Conservation (phyloP, 2,329 filamentous ascomycete genomes). For the Nigrospora osmanthi region DNA sequence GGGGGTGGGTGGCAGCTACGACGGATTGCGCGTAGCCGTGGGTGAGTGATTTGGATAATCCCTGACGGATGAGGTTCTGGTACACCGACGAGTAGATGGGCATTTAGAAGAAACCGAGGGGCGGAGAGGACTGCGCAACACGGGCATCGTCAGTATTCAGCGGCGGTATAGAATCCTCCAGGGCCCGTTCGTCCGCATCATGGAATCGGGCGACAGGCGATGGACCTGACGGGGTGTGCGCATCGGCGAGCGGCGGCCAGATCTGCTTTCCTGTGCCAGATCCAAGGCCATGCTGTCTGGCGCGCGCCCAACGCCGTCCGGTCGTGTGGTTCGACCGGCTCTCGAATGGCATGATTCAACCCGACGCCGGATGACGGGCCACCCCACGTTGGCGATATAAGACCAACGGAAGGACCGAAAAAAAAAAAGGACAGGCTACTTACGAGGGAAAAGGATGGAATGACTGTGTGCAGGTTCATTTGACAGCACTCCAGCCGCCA, state of each 20-base stretch:
- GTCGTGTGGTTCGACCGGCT: background rate
- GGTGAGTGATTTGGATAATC: slow-evolving; percentile 92
- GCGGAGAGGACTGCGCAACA: slow-evolving; percentile 41
- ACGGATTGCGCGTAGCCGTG: slow-evolving; percentile 98
- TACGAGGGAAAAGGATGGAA: slow-evolving; percentile 56
- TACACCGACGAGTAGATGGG: slow-evolving; percentile 63
- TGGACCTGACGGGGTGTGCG: no score
- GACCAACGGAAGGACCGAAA: background rate
- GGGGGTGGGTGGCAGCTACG: slow-evolving; percentile 81
- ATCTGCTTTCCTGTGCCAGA: no score
- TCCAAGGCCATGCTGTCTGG: no score
- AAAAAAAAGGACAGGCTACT: slow-evolving; percentile 21
- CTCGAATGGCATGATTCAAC: background rate
- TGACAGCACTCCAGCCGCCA: slow-evolving; percentile 81
- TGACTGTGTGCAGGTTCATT: slow-evolving; percentile 90
- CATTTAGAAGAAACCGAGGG: slow-evolving; percentile 80
- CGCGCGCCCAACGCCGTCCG: no score
- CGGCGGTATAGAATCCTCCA: background rate
- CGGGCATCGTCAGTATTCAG: slow-evolving; percentile 5
- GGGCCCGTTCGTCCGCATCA: background rate
- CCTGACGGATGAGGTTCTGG: slow-evolving; percentile 87
- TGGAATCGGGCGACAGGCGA: no score
- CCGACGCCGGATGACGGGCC: background rate
- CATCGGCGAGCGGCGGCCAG: no score
- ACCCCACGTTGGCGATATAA: background rate